phyloP scores from a whole-genome alignment of 2,329 filamentous ascomycete genomes.

The Cryoendolithus antarcticus region DNA sequence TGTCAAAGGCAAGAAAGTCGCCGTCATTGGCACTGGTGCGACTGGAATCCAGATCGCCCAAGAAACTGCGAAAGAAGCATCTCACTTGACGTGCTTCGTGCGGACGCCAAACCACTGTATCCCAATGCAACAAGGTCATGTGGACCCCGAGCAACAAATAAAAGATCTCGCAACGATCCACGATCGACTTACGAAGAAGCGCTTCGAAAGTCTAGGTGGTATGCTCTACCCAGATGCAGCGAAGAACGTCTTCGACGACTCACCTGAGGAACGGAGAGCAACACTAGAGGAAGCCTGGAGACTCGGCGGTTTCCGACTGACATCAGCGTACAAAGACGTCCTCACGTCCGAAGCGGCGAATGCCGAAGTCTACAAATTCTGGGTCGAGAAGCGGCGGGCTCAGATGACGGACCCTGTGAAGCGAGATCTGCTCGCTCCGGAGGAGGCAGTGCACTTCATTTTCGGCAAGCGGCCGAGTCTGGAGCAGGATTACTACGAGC shows the following conservation, averaged over 20 bases:
- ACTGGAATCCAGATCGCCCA: constrained; percentile 51
- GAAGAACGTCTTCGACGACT: constrained; percentile 37
- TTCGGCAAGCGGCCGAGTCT: constrained; percentile 33
- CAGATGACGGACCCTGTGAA: constrained; percentile 32
- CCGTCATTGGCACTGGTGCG: constrained; percentile 52
- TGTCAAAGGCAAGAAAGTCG: constrained; percentile 46
- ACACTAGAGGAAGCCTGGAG: constrained; percentile 31
- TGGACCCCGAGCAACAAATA: constrained; percentile 42
- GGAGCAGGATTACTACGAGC: constrained; percentile 37
- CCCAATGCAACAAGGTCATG: constrained; percentile 42
- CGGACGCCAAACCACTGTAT: constrained; percentile 53
- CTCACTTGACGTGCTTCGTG: constrained; percentile 46
- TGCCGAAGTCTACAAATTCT: constrained; percentile 32
- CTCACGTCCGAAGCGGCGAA: constrained; percentile 27
- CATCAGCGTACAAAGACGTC: constrained; percentile 27
- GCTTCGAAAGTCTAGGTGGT: constrained; percentile 34
- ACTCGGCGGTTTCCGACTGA: constrained; percentile 21
- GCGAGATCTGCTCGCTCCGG: constrained; percentile 32
- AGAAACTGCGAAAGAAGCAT: constrained; percentile 23
- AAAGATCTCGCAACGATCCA: constrained; percentile 29
- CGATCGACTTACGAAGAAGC: constrained; percentile 31
- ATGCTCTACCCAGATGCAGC: constrained; percentile 43
- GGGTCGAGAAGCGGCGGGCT: constrained; percentile 31
- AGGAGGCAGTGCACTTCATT: constrained; percentile 29
- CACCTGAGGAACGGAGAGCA: constrained; percentile 27